Base-by-base conservation (phyloP, 1,139 yeast genomes). In the Kodamaea sp. region DNA sequence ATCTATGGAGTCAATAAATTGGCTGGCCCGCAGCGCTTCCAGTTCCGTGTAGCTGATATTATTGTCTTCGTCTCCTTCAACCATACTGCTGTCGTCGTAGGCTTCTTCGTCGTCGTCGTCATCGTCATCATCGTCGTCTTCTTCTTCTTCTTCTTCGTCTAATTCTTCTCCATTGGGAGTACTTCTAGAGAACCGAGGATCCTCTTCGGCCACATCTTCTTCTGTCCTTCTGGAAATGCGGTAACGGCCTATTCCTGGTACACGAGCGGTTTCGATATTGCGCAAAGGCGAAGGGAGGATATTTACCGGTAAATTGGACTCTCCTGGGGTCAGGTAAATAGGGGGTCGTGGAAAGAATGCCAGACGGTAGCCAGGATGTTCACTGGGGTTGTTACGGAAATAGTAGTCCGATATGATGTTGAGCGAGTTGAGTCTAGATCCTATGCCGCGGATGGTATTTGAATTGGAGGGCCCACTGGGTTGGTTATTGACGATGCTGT, bases 381-480 rank as follows among this genome's bases (percentile, higher is more conserved):
- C 9, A 15, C n/a, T n/a, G 15, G 29, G 25, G 5, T 32, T 18
- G 21, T 37, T 30, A 12, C 47, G 33, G 37, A 43, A 39, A 29
- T 42, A 38, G 32, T 45, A 43, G 29, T 43, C 47, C 7, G 46
- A 43, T 26, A 46, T 34, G 24, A 46, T 36, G 26, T 43, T 41
- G 15, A 45, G 29, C 22, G 46, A 37, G 34, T 45, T 41, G 22
- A 46, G 42, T 24, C 46, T 36, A 4, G 43, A 34, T 4, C 46
- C 44, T 10, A 39, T 31, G 8, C 46, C 46, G 24, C 32, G 28
- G 15, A 19, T 15, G 12, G 10, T 26, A 16, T n/a, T n/a, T 4
- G 28, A 7, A 9, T 18, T 9, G 9, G 8, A 6, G n/a, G n/a
- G n/a, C n/a, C n/a, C n/a, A n/a, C n/a, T n/a, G n/a, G n/a, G n/a